Base-by-base conservation (phyloP, 2,329 filamentous ascomycete genomes). In the Chaetothyriales sp. region DNA sequence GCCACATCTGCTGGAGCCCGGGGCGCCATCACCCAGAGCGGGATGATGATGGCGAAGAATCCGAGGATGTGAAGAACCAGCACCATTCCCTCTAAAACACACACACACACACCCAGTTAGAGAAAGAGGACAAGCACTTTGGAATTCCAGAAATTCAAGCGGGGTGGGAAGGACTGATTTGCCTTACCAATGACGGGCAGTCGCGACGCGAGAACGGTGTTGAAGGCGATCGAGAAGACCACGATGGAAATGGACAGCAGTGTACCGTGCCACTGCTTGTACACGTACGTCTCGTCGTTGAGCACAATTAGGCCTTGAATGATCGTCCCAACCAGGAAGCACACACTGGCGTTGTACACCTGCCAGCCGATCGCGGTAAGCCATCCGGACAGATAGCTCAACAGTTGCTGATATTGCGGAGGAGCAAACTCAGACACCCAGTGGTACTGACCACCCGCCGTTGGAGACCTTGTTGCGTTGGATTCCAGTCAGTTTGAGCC, bases 371-470 rank as follows among this genome's bases (percentile, higher is more conserved):
- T 66, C 19, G 67, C 67, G 47, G 64, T 66, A 28, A 72, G 66
- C 70, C 70, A 72, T 13, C 67, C 67, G 68, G 22, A 71, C 18
- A 75, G 60, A 58, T 80, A 82, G 55, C 74, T 77, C 1, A 80
- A 64, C 25, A 76, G 70, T 50, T 75, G 77, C 56, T 79, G 75
- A 47, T 70, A 67, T 43, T 64, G 63, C 0, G 63, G 66, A 0
- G 76, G 72, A 0, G 75, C 70, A 54, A 78, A 77, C 50, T 77
- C 74, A 1, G 71, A 77, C 1, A 78, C 75, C 76, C 75, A 79
- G 57, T 78, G 75, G 55, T 79, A 80, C 57, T 80, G 77, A 1
- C 77, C 68, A 18, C 65, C 64, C 19, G 64, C 62, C 1, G 65
- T 67, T 1, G 66, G 66, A 22, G 65, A 65, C 65, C 64, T 67